Percentiles rank a stretch among this genome's conserved stretches.
phyloP scores from a whole-genome alignment of 768 basidiomycete genomes.

The Amanita thiersii region DNA sequence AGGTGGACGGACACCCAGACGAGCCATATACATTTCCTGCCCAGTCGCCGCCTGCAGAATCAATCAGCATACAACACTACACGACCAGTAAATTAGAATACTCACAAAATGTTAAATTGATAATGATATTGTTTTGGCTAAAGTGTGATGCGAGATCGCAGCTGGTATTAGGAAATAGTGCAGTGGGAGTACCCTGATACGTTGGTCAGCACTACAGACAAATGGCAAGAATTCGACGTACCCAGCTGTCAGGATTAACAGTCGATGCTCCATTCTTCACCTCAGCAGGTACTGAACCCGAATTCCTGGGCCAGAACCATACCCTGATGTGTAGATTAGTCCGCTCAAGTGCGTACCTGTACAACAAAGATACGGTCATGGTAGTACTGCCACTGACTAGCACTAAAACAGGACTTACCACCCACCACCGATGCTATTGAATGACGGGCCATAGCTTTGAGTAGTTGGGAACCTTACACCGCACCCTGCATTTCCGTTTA shows the following conservation, averaged over 20 bases:
- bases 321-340: conserved; percentile 41
- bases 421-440: conserved; percentile 54
- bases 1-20: conserved; percentile 9
- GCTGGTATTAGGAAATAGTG: conserved; percentile 48
- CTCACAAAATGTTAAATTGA: conserved; percentile 43
- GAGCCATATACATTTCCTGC: conserved; percentile 7
- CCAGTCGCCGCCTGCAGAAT: conserved; percentile 9
- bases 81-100: conserved; percentile 2
- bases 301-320: conserved; percentile 55
- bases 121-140: conserved; percentile 51
- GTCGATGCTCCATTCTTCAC: conserved; percentile 20
- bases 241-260: conserved; percentile 38
- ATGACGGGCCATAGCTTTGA: conserved; percentile 41
- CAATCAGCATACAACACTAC: neutral
- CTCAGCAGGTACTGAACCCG: conserved; percentile 30
- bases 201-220: neutral
- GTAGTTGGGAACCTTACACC: conserved; percentile 29
- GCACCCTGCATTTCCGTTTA: conserved; percentile 43
- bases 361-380: neutral
- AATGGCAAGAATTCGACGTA: conserved; percentile 10
- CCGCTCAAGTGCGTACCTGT: conserved; percentile 49
- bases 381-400: conserved; percentile 1
- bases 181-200: conserved; percentile 43
- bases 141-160: conserved; percentile 55
- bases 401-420: conserved; percentile 28